Evolutionary conservation across 495 filamentous ascomycete species (phyloP).

Genomic region (Xylaria venustula): DNA sequence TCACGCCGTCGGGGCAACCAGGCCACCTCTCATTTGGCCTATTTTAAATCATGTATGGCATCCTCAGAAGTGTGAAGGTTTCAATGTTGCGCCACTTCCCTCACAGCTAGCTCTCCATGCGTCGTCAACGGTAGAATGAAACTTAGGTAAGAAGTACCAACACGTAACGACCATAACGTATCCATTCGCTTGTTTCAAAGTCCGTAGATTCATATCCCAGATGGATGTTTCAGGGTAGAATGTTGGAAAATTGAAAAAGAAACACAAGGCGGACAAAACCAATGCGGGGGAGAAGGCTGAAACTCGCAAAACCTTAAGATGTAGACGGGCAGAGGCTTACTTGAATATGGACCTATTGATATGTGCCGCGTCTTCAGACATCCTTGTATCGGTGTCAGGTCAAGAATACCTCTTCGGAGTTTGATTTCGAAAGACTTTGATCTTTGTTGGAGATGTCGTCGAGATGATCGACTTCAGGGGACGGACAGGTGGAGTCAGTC

Average conservation of each 20-base stretch:
- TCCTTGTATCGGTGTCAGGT: neutral
- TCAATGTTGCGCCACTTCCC: no score
- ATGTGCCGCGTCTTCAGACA: slow-evolving; percentile 20
- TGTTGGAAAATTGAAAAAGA: neutral
- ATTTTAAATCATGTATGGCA: no score
- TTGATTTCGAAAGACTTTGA: neutral
- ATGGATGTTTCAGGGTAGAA: neutral
- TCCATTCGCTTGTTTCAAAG: neutral
- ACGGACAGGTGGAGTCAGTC: no score
- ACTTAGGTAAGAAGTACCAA: neutral
- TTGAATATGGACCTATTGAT: slow-evolving; percentile 47
- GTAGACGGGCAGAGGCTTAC: slow-evolving; percentile 26
- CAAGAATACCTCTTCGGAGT: neutral
- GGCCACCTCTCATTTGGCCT: neutral
- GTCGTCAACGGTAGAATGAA: neutral
- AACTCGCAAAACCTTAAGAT: neutral
- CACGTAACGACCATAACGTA: neutral
- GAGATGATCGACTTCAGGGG: no score
- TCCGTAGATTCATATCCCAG: neutral
- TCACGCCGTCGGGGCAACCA: no score
- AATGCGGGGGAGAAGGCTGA: slow-evolving; percentile 14
- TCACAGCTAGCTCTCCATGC: neutral
- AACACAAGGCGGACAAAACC: neutral
- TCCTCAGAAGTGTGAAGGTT: no score
- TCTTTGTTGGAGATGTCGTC: neutral